These are phyloP conservation scores for Citrus maxima DNA, from an alignment of 345 rosid species.

Conservation along the genomic window DNA sequence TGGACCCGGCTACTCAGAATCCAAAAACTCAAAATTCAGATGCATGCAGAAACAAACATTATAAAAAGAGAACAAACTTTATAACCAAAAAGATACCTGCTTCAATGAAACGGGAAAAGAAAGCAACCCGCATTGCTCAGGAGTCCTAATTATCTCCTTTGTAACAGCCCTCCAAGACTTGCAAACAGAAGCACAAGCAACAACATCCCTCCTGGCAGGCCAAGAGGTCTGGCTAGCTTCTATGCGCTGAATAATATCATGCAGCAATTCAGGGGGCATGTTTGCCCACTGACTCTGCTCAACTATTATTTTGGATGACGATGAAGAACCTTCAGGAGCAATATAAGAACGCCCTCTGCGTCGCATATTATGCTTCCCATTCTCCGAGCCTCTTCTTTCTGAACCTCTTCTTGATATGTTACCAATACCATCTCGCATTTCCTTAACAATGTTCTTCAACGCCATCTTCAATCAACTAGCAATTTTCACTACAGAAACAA, in stretches of 20 bases:
- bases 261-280: slow-evolving; percentile 84
- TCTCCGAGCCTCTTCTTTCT: slow-evolving; percentile 27
- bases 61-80: neutral
- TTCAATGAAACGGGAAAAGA: slow-evolving; percentile 84
- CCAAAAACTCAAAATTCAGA: slow-evolving; percentile 10
- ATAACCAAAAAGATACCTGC: slow-evolving; percentile 44
- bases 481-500: neutral
- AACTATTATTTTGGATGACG: slow-evolving; percentile 14
- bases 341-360: slow-evolving; percentile 60
- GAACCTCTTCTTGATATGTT: slow-evolving; percentile 29
- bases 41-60: neutral
- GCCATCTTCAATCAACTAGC: slow-evolving; percentile 32
- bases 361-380: slow-evolving; percentile 13
- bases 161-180: slow-evolving; percentile 78
- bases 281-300: slow-evolving; percentile 65
- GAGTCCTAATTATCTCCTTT: slow-evolving; percentile 57
- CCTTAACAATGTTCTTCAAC: slow-evolving; percentile 53
- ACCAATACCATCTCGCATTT: slow-evolving; percentile 36
- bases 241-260: slow-evolving; percentile 57
- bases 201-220: slow-evolving; percentile 82
- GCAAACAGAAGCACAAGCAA: slow-evolving; percentile 86
- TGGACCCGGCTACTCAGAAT: slow-evolving; percentile 67
- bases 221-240: slow-evolving; percentile 56
- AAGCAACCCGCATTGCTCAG: slow-evolving; percentile 64
- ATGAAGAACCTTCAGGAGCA: slow-evolving; percentile 52